These are phyloP conservation scores for Sorghum bicolor DNA, from an alignment of 176 grass and related monocot species.

Conservation along the genomic window DNA sequence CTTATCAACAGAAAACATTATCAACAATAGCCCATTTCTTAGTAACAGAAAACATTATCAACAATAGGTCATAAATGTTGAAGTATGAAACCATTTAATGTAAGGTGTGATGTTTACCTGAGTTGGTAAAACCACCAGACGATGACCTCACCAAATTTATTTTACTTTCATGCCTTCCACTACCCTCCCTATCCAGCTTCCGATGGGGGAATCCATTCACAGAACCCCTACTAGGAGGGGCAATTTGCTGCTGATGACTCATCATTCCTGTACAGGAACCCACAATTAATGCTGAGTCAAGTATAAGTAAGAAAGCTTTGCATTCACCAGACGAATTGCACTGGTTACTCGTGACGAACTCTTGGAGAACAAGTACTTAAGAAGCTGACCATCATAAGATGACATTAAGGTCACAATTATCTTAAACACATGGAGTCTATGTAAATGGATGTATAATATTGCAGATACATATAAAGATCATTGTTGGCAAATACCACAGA, in stretches of 20 bases:
- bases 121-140: constrained; percentile 35
- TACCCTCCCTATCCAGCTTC: constrained; percentile 64
- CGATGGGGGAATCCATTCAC: constrained; percentile 55
- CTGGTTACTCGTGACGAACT: neutral
- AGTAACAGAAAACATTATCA: constrained; percentile 25
- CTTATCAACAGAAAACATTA: constrained; percentile 32
- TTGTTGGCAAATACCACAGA: neutral
- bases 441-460: neutral
- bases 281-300: neutral
- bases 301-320: neutral
- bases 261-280: constrained; percentile 46
- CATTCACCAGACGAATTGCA: neutral
- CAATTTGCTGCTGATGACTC: constrained; percentile 68
- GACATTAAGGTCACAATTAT: neutral
- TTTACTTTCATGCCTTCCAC: constrained; percentile 52
- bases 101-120: constrained; percentile 37
- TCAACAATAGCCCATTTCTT: constrained; percentile 43
- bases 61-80: constrained; percentile 6
- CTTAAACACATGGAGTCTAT: neutral
- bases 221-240: constrained; percentile 35
- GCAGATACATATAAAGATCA: neutral
- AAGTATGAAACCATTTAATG: neutral
- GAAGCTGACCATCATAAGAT: neutral
- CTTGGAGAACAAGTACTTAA: neutral
- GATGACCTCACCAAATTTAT: constrained; percentile 36